Conservation (phyloP, 345 rosid genomes). For the Eucalyptus curtisii region DNA sequence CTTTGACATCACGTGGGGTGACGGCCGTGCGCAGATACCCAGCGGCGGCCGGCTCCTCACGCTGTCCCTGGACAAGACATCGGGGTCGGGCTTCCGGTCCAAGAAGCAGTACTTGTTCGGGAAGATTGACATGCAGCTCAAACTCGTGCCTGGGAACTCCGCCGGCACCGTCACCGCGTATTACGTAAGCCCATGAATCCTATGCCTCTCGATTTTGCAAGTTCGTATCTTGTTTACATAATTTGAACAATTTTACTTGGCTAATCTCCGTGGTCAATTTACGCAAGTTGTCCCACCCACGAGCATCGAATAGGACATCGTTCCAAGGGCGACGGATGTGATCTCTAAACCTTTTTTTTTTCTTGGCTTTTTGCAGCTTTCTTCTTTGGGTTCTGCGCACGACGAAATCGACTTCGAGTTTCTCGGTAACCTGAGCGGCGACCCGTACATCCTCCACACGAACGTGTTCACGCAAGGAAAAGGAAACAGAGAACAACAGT, state of each 20-base stretch:
- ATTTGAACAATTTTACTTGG: neutral
- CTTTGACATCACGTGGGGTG: neutral
- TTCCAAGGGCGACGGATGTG: neutral
- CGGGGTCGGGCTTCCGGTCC: neutral
- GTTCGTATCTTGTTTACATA: neutral
- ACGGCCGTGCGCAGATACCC: neutral
- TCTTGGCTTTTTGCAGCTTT: neutral
- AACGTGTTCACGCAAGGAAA: neutral
- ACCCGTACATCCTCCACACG: neutral
- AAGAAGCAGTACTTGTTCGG: neutral
- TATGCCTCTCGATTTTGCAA: neutral
- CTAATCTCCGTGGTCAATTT: neutral
- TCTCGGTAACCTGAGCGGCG: neutral
- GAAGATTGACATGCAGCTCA: neutral
- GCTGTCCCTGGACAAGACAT: neutral
- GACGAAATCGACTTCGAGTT: neutral
- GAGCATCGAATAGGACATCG: neutral
- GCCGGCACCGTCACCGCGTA: neutral
- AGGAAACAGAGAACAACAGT: neutral
- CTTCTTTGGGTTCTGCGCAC: neutral
- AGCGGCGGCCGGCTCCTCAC: neutral
- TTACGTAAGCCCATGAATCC: neutral
- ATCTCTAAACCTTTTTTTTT: neutral
- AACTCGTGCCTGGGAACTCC: neutral
- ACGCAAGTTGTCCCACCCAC: neutral